A percentile compares a stretch with the other conserved stretches of the same genome.
Evolutionary conservation across 495 filamentous ascomycete species (phyloP).

Genomic region (Lasiosphaeria hispida): DNA sequence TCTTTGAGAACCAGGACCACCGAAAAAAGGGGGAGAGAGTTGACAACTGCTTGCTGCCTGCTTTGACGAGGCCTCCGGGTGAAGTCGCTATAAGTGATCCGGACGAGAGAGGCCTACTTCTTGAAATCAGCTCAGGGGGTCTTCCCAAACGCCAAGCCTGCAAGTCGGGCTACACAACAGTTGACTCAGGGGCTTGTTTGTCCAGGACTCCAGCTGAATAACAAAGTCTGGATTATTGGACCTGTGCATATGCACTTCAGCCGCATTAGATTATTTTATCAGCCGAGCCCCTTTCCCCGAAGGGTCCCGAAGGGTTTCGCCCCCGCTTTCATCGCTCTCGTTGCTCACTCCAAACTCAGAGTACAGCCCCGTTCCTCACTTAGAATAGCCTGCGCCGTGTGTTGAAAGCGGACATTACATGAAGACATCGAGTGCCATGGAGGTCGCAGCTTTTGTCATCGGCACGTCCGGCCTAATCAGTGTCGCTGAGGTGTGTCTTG

Average conservation of each 20-base stretch:
- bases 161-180: too few relatives aligned
- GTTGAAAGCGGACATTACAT: not conserved
- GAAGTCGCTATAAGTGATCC: too few relatives aligned
- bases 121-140: not conserved
- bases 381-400: not conserved
- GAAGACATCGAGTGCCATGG: not conserved
- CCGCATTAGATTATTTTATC: not conserved
- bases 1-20: not conserved
- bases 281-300: not conserved
- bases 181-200: too few relatives aligned
- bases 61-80: not conserved
- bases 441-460: not conserved
- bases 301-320: not conserved
- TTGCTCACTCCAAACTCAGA: not conserved
- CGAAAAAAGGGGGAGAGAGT: not conserved
- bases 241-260: not conserved
- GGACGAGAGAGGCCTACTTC: not conserved
- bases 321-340: not conserved
- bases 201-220: not conserved
- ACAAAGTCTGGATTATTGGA: not conserved
- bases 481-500: not conserved
- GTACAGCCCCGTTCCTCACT: not conserved
- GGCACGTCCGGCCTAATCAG: not conserved
- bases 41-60: not conserved
- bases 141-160: slow-evolving; percentile 1